Evolutionary conservation across 1,284 basidiomycete species (phyloP).

Genomic region (Mycosarcoma mackinlayi): DNA sequence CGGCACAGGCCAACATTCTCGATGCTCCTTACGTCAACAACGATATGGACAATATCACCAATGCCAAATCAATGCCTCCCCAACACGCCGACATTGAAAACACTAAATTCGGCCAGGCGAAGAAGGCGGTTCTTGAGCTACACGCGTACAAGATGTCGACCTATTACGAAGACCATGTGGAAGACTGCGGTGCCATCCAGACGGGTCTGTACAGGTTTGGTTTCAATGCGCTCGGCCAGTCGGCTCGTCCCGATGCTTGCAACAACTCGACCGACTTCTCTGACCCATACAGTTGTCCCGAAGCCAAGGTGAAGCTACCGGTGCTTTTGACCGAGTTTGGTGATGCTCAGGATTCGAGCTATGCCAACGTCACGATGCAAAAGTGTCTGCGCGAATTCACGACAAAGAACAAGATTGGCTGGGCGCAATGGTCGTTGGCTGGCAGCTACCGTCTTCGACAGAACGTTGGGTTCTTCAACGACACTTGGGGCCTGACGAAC

Average conservation of each 20-base stretch:
- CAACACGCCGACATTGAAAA: slow-evolving; percentile 26
- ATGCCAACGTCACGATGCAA: slow-evolving; percentile 33
- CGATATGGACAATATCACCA: slow-evolving; percentile 26
- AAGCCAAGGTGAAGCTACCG: slow-evolving; percentile 28
- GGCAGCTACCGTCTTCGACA: slow-evolving; percentile 40
- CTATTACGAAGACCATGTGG: slow-evolving; percentile 31
- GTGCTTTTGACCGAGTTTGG: slow-evolving; percentile 41
- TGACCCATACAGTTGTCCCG: slow-evolving; percentile 32
- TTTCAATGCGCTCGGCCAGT: slow-evolving; percentile 42
- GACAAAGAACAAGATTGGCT: slow-evolving; percentile 44
- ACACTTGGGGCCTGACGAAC: slow-evolving; percentile 41
- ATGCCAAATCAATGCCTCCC: slow-evolving; percentile 17
- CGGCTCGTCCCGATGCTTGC: slow-evolving; percentile 23
- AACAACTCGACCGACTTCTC: slow-evolving; percentile 16
- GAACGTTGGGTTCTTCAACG: slow-evolving; percentile 23
- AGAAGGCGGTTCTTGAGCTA: slow-evolving; percentile 46
- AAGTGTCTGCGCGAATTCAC: slow-evolving; percentile 49
- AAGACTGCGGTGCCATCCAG: slow-evolving; percentile 32
- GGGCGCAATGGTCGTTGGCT: slow-evolving; percentile 40
- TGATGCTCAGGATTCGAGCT: slow-evolving; percentile 25
- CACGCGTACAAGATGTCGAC: slow-evolving; percentile 40
- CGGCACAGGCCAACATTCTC: slow-evolving; percentile 24
- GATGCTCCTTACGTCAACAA: slow-evolving; percentile 27
- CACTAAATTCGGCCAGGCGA: slow-evolving; percentile 35
- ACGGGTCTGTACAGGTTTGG: slow-evolving; percentile 36